Evolutionary conservation across 2,329 filamentous ascomycete species (phyloP), one percentile per base, ranked within the genome.

Genomic region (Xylariaceae sp.): DNA sequence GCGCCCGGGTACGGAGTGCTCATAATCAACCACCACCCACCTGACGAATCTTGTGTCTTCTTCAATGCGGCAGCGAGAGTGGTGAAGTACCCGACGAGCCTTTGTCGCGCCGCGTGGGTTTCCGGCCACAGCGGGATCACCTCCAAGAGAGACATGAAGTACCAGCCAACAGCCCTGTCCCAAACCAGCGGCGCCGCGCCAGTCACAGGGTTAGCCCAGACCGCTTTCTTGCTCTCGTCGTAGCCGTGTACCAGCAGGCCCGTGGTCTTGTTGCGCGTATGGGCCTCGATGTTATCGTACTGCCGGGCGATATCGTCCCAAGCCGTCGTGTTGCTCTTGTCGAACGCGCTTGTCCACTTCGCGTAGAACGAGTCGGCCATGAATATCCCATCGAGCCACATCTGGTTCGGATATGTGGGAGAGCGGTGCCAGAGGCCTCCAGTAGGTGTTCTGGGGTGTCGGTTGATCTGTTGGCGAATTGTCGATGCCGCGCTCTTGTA

Each of bases 21-120:
- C 76, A 85, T 81, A 36, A 85, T 71, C 45, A 84, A 69, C 78
- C 80, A 85, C 81, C 82, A 86, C 6, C 79, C 81, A 0, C 81
- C 79, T 2, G 60, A 61, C 15, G 62, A 54, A 52, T 81, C 77
- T 39, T 76, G 77, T 0, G 74, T 70, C 13, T 66, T 65, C 51
- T 74, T 72, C 11, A 81, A 57, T 2, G 73, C 76, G 0, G 69
- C 66, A 1, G 77, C 72, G 2, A 79, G 71, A 3, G 72, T 72
- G 3, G 65, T 66, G 45, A 77, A 75, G 60, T 77, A 76, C 3
- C 57, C 59, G 16, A 69, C 57, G n/a, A 80, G 64, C 46, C 69
- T 68, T 9, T 65, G 52, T 54, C 72, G 72, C 9, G 71, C 74
- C 1, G 69, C 60, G 21, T 75, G 72, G 1, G 61, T 57, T 48